Evolutionary conservation across 2,329 filamentous ascomycete species (phyloP), one percentile per base, ranked within the genome.

Genomic region (Claviceps cyperi): DNA sequence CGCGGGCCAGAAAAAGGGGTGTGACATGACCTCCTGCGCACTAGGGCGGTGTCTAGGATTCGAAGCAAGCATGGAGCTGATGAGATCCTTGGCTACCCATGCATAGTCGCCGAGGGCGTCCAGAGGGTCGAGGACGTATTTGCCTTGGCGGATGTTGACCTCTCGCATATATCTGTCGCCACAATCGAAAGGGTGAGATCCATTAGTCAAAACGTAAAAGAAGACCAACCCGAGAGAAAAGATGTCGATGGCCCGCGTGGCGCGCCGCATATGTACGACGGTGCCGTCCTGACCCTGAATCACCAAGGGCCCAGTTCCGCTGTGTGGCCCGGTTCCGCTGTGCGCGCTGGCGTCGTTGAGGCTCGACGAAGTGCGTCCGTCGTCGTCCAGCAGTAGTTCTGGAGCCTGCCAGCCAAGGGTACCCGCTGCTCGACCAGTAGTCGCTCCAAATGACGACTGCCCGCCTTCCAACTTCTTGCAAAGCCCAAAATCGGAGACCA

Each of bases 161-260:
- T 98, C 92, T 48, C 92, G 81, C 80, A 94, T 94, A 72, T 92
- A 97, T 47, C 88, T 82, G 61, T 92, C 89, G 50, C 92, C 90
- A 54, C 89, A 90, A 62, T 96, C 91, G 60, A 94, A 98, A 0
- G 92, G 92, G 64, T 98, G 92, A 1, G 77, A 80, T 15, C 92
- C 92, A 54, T 89, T 86, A 1, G 91, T 96, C 52, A 98, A 75
- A n/a, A 97, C 90, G 64, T 96, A 98, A 69, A 90, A 97, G 72
- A 96, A 98, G n/a, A 98, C 89, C 49, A 95, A 84, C 1, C 92
- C 92, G 37, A 98, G 77, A 0, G 90, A 95, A 69, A 98, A 98
- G 24, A 98, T 95, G 62, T 98, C 92, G 53, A 97, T 96, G 8
- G 92, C 87, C 44, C 92, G 84, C 44, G 94, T 98, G 6, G 94